Evolutionary conservation across 805 yeast genomes (phyloP).

Genomic region (Candida morakotiae): DNA sequence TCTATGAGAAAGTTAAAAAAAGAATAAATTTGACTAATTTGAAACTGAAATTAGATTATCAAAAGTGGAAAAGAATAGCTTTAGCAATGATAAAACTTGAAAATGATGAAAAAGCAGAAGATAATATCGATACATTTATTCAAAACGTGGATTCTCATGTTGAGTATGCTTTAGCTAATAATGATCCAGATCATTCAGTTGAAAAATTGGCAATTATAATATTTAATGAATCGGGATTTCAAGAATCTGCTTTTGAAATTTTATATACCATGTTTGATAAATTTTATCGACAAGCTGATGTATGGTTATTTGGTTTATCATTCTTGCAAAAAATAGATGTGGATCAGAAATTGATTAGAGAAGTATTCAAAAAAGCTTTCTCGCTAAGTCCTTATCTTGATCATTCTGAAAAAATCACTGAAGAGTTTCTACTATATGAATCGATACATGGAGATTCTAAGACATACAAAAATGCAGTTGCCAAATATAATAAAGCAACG

Average conservation of each 20-base stretch:
- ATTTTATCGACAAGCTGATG: slow-evolving; percentile 34
- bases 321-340: background rate
- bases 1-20: slow-evolving; percentile 9
- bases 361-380: slow-evolving; percentile 31
- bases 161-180: slow-evolving; percentile 14
- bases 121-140: slow-evolving; percentile 10
- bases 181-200: slow-evolving; percentile 38
- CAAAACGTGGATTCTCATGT: slow-evolving; percentile 14
- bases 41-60: slow-evolving; percentile 15
- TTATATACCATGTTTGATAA: slow-evolving; percentile 19
- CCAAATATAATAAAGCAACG: slow-evolving; percentile 20
- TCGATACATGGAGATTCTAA: slow-evolving; percentile 26
- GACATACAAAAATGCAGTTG: slow-evolving; percentile 17
- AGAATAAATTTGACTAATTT: slow-evolving; percentile 12
- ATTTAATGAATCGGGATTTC: slow-evolving; percentile 23
- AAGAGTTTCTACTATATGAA: slow-evolving; percentile 40
- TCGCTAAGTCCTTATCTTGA: slow-evolving; percentile 27
- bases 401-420: slow-evolving; percentile 47
- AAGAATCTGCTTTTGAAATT: slow-evolving; percentile 21
- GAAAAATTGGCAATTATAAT: slow-evolving; percentile 39
- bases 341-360: slow-evolving; percentile 18
- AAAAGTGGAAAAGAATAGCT: slow-evolving; percentile 32
- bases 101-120: slow-evolving; percentile 15
- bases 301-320: slow-evolving; percentile 37
- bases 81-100: slow-evolving; percentile 12